phyloP scores from a whole-genome alignment of 2,329 filamentous ascomycete species.

The Talaromyces sp. region DNA sequence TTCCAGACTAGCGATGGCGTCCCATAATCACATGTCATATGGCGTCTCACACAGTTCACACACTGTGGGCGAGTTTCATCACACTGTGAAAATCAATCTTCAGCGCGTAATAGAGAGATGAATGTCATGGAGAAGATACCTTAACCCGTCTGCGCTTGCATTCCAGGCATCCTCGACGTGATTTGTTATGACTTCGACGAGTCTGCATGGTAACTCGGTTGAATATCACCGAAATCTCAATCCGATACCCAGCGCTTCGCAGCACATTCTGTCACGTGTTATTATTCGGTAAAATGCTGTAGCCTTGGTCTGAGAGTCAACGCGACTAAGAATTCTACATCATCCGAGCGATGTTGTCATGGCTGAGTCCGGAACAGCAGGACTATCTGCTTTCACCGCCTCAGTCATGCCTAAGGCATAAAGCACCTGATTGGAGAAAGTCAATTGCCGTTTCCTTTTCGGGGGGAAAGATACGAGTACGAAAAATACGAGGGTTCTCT shows the following conservation, averaged over 20 bases:
- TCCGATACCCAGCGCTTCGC: neutral
- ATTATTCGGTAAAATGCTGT: neutral
- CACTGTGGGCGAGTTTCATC: constrained; percentile 29
- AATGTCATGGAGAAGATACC: neutral
- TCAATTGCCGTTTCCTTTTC: neutral
- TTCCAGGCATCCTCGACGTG: constrained; percentile 2
- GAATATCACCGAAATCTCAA: neutral
- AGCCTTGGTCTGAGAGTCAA: neutral
- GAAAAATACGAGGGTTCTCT: neutral
- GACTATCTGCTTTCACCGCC: neutral
- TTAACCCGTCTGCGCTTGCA: neutral
- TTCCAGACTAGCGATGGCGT: constrained; percentile 13
- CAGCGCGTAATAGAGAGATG: too few relatives aligned
- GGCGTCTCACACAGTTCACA: constrained; percentile 29
- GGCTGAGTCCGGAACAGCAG: neutral
- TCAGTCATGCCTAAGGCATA: neutral
- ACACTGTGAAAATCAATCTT: constrained; percentile 23
- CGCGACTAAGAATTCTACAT: neutral
- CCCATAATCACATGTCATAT: constrained; percentile 25
- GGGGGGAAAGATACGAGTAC: neutral
- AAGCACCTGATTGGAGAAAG: neutral
- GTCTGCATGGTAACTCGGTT: neutral
- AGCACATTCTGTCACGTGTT: neutral
- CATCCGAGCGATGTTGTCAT: neutral
- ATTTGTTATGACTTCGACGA: constrained; percentile 2